phyloP scores from a whole-genome alignment of 129 eudicot species.

The Arctium lappa region DNA sequence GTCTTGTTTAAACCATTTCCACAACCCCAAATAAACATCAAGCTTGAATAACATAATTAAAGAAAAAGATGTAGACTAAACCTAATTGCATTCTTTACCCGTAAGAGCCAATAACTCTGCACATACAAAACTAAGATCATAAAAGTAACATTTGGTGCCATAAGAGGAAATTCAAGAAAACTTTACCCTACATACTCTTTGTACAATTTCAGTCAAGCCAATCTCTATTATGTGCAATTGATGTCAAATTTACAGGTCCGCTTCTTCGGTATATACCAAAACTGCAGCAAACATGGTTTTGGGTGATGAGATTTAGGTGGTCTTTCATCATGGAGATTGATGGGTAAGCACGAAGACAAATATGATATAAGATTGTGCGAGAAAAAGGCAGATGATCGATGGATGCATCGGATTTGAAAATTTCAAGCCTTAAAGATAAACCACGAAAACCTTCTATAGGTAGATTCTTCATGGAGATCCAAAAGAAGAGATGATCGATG shows the following conservation, averaged over 20 bases:
- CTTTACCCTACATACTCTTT: background rate
- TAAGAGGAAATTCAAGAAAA: too few species aligned
- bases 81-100: too few species aligned
- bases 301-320: conserved; percentile 55
- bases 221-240: background rate
- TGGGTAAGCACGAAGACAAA: conserved; percentile 70
- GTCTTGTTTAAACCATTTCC: too few species aligned
- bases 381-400: conserved; percentile 66
- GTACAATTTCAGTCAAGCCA: background rate
- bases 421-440: conserved; percentile 59
- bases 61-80: too few species aligned
- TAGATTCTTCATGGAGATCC: conserved; percentile 78
- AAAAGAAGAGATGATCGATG: conserved; percentile 89
- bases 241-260: background rate
- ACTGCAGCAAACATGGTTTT: conserved; percentile 80
- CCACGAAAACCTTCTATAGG: conserved; percentile 83
- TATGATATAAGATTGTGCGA: conserved; percentile 69
- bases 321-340: conserved; percentile 48
- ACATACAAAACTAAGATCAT: too few species aligned
- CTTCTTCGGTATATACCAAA: conserved; percentile 46
- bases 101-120: too few species aligned
- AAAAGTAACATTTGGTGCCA: too few species aligned
- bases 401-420: conserved; percentile 41
- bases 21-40: too few species aligned
- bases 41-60: too few species aligned